Evolutionary conservation across 148 eudicot genomes (phyloP), one percentile per base, ranked within the genome.

Genomic region (Nepenthes gracilis): DNA sequence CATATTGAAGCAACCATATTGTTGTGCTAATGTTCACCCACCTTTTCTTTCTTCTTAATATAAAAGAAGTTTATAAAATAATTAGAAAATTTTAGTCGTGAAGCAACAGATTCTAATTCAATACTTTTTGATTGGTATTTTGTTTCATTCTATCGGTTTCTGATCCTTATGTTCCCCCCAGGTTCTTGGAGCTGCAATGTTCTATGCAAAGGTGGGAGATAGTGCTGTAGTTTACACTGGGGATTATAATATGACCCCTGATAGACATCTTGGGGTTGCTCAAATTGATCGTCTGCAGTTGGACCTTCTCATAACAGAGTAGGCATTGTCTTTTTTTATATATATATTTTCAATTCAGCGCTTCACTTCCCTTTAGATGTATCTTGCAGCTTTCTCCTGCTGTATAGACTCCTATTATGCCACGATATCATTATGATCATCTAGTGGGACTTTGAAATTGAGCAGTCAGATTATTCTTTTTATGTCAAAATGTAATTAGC

Each of bases 171-270:
- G 38, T 61, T 14, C n/a, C 55, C 56, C 45, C 15, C 60, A 90
- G 97, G 95, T 91, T 49, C 73, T 91, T 68, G 97, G 96, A 77
- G 97, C 97, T 72, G 97, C 96, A 68, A 85, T 91, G 97, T 75
- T 91, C 66, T 91, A 87, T 78, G 97, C 88, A 34, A 91, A 74
- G 67, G 98, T 84, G 45, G 93, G 91, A 65, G 96, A 87, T 75
- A 56, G 75, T 73, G 83, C 89, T 43, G 70, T 88, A 38, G 86
- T 92, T 48, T 92, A 92, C 63, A 88, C 98, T 15, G 98, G 96
- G 54, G 98, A 88, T 75, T 92, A 92, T 61, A 92, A 92, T 71
- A 92, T 92, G 98, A 80, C 96, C 9, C 90, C 98, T 54, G 98
- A 92, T 77, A 88, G 94, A 67, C 93, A 81, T 78, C 96, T 91